Base-by-base conservation (phyloP, 2,329 filamentous ascomycete genomes). In the Venturia asperata region DNA sequence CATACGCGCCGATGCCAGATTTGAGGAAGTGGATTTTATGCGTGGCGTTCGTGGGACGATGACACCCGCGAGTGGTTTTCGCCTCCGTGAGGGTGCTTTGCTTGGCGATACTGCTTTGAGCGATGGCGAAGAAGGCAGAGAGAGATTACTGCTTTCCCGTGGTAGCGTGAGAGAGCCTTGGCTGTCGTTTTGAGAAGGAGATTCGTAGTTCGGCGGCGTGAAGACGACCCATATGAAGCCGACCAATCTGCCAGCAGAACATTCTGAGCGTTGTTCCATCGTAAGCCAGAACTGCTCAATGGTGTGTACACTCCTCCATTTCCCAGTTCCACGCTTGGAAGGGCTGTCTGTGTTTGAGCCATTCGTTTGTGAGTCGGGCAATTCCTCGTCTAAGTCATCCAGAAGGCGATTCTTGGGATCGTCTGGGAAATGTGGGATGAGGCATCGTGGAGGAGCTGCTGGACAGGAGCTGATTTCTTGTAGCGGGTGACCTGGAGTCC, bases 241-340 rank as follows among this genome's bases (percentile, higher is more conserved):
- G 0, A 96, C 95, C 72, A 96, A 82, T 21, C 92, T 83, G 0
- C 94, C 95, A 42, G 92, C 91, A 0, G 92, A 96, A 72, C 94
- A 99, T 73, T 99, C 94, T 74, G 97, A 94, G 65, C 94, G 83
- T 73, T 90, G 97, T 0, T 92, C 88, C 93, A 99, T 97, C 83
- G 96, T 89, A 68, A 99, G 94, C 94, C 94, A 99, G 72, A 99
- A 99, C 70, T 92, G 87, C n/a, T 92, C 90, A 49, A 99, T 78
- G 0, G 86, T 89, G 73, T 83, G 87, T 30, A 97, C 87, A 67
- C 89, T 92, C 73, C 87, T 89, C 94, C 94, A 99, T 65, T 85
- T 82, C 0, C 89, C 89, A 34, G 79, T 81, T 69, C 84, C 83
- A 69, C 83, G 77, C 64, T 78, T 79, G 66, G 70, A 73, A 66